Evolutionary conservation across 768 basidiomycete genomes (phyloP).

Genomic region (Boletus insuetus): DNA sequence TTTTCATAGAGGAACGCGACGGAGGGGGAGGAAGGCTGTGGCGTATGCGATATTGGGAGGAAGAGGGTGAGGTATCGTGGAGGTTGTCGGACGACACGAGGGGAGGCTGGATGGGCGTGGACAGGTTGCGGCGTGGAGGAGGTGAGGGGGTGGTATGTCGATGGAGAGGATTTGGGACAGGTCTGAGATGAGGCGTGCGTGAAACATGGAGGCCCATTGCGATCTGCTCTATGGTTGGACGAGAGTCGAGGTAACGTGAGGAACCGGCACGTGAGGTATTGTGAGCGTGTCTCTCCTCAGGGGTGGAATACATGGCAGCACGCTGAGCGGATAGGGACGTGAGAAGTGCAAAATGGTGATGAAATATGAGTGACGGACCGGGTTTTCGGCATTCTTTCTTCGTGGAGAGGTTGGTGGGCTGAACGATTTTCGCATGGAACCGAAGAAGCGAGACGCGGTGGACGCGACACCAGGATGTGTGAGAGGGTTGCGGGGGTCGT

Average conservation of each 20-base stretch:
- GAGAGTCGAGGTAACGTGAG: conserved; percentile 41
- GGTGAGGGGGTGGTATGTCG: conserved; percentile 18
- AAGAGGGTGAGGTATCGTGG: conserved; percentile 20
- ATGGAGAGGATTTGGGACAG: conserved; percentile 24
- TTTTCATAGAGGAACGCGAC: conserved; percentile 64
- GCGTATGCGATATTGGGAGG: conserved; percentile 18
- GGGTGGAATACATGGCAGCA: conserved; percentile 41
- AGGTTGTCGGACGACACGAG: conserved; percentile 20
- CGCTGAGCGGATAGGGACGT: conserved; percentile 17
- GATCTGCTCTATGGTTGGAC: conserved; percentile 72
- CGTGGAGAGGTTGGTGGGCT: conserved; percentile 19
- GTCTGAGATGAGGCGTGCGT: conserved; percentile 68
- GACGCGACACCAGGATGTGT: conserved; percentile 11
- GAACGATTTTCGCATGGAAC: conserved; percentile 32
- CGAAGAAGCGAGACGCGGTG: conserved; percentile 29
- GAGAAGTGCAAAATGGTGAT: conserved; percentile 2
- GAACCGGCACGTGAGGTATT: conserved; percentile 34
- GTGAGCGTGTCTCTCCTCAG: conserved; percentile 36
- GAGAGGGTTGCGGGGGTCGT: background rate
- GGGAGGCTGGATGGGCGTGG: conserved; percentile 27
- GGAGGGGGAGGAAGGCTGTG: conserved; percentile 53
- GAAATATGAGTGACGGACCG: conserved; percentile 15
- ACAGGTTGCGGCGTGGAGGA: conserved; percentile 18
- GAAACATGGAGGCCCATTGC: conserved; percentile 80
- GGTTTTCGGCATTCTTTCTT: conserved; percentile 13